Base-by-base conservation (phyloP, 257 asterid genomes). In the Thymus mandschuricus region DNA sequence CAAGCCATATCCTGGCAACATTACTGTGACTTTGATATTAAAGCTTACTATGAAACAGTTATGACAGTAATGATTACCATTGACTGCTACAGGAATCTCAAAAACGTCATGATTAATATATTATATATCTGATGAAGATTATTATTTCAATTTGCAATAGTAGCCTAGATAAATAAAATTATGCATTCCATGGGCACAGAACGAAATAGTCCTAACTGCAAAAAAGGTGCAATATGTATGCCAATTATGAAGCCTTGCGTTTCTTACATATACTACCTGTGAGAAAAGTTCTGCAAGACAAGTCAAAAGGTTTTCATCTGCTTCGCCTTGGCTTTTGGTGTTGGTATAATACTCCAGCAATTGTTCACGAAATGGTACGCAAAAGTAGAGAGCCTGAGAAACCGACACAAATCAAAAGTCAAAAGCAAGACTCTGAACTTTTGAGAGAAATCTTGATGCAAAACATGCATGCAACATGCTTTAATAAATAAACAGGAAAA, bases 301-400 rank as follows among this genome's bases (percentile, higher is more conserved):
- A 29, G 98, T 90, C 61, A 92, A 77, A 59, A 90, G 89, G 79
- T 92, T 92, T 72, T 92, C 98, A 41, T 90, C 92, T 15, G 78
- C 85, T 69, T 92, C 98, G 13, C 78, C 79, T 51, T 72, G 83
- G 76, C 54, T 77, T 74, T 89, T 89, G 76, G 80, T 83, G 71
- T 75, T 84, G 38, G 90, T 68, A 81, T 85, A 92, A 81, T 92
- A 88, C 75, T 86, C 98, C 68, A 88, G 82, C 72, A 92, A 76
- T 63, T 88, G 91, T 69, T 89, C 97, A 9, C 98, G 95, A 76
- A 92, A 92, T 27, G 98, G 98, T 1, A 84, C 95, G 71, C 98
- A 92, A 71, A 90, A 92, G 78, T 90, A 92, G 45, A 92, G 88
- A 57, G 98, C 92, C 98, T 92, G 86, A 13, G 52, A 70, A 72